Evolutionary conservation across 1,284 basidiomycete species (phyloP).

Genomic region (Cryptococcus sp.): DNA sequence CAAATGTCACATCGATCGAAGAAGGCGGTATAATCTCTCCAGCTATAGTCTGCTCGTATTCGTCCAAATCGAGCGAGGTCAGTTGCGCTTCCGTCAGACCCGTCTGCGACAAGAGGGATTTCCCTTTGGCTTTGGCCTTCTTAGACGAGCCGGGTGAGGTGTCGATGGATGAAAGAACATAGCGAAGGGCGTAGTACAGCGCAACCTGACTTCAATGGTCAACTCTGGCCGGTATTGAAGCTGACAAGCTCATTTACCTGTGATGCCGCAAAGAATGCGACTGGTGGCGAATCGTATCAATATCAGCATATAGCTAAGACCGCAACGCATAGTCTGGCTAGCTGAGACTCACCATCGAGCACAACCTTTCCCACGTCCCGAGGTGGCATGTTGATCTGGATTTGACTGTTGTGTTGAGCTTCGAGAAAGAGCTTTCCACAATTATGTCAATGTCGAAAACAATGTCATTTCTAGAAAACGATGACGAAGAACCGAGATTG

Average conservation of each 20-base stretch:
- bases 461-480: no score
- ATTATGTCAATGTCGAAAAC: no score
- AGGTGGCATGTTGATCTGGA: constrained; percentile 17
- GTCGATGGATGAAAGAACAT: constrained; percentile 48
- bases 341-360: constrained; percentile 53
- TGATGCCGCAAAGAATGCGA: constrained; percentile 64
- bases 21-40: constrained; percentile 57
- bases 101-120: constrained; percentile 43
- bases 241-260: constrained; percentile 57
- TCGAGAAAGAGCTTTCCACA: not conserved
- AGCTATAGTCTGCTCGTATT: constrained; percentile 60
- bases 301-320: constrained; percentile 18
- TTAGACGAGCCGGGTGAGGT: constrained; percentile 37
- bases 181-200: constrained; percentile 51
- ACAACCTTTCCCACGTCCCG: constrained; percentile 53
- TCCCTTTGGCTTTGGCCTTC: constrained; percentile 49
- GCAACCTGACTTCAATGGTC: constrained; percentile 34
- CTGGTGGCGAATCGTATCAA: constrained; percentile 44
- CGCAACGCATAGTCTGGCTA: constrained; percentile 53
- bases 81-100: constrained; percentile 50
- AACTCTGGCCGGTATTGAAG: constrained; percentile 1
- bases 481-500: not conserved
- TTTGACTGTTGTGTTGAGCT: not conserved
- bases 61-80: constrained; percentile 57
- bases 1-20: constrained; percentile 58